Conservation (phyloP, 2,329 filamentous ascomycete genomes). For the Diatrype stigma region DNA sequence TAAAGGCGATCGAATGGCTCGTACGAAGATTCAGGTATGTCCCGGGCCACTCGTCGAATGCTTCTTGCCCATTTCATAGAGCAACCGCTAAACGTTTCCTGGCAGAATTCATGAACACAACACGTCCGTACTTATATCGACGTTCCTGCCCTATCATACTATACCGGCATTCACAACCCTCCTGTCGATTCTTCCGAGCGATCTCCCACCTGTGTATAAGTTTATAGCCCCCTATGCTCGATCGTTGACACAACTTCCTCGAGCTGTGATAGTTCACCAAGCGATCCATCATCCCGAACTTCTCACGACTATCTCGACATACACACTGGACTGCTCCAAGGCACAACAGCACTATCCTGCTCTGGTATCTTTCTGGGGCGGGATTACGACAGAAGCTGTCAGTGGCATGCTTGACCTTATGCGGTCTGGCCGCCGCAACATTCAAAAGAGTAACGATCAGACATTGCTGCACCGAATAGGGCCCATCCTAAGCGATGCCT, state of each 20-base stretch:
- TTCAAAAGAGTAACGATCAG: constrained; percentile 79
- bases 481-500: constrained; percentile 71
- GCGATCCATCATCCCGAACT: constrained; percentile 75
- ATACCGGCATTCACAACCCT: constrained; percentile 81
- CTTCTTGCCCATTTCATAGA: neutral
- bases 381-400: constrained; percentile 79
- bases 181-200: constrained; percentile 78
- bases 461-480: constrained; percentile 64
- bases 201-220: constrained; percentile 69
- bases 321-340: constrained; percentile 71
- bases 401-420: constrained; percentile 76
- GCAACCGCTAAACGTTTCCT: constrained; percentile 6
- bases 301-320: constrained; percentile 70
- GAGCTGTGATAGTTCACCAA: constrained; percentile 78
- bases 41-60: no score
- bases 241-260: constrained; percentile 69
- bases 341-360: constrained; percentile 70
- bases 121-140: constrained; percentile 69
- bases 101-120: constrained; percentile 86
- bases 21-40: constrained; percentile 80
- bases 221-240: constrained; percentile 85
- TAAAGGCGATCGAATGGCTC: constrained; percentile 93
- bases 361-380: constrained; percentile 86
- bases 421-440: constrained; percentile 68
- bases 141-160: constrained; percentile 89